These are phyloP conservation scores for Verbena officinalis DNA, from an alignment of 257 asterid species.

Conservation along the genomic window DNA sequence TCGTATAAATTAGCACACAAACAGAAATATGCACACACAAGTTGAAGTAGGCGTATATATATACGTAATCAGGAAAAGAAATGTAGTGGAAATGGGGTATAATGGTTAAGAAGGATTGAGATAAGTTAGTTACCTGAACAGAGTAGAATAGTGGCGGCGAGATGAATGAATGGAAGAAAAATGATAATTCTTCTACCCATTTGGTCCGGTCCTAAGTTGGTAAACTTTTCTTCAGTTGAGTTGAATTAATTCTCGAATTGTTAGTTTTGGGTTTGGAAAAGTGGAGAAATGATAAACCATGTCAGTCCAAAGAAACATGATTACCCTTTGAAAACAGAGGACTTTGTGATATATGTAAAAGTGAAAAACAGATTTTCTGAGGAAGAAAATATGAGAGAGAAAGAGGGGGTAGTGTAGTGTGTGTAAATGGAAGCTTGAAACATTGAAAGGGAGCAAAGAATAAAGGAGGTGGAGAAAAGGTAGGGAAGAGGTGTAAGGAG, in stretches of 20 bases:
- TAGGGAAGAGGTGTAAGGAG: slow-evolving; percentile 35
- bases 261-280: slow-evolving; percentile 21
- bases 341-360: slow-evolving; percentile 29
- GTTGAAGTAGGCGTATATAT: too few relatives aligned
- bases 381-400: slow-evolving; percentile 24
- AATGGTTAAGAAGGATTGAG: neutral
- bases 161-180: slow-evolving; percentile 40
- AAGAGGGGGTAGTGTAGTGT: slow-evolving; percentile 21
- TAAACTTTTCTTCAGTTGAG: slow-evolving; percentile 18
- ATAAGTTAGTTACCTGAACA: slow-evolving; percentile 48
- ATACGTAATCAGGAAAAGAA: neutral
- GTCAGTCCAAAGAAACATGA: slow-evolving; percentile 38
- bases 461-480: slow-evolving; percentile 29
- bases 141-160: slow-evolving; percentile 43
- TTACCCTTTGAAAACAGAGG: slow-evolving; percentile 38
- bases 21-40: too few relatives aligned
- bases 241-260: slow-evolving; percentile 5
- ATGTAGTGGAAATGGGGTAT: neutral
- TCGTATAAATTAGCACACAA: too few relatives aligned
- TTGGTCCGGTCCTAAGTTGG: too few relatives aligned
- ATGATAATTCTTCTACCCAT: slow-evolving; percentile 44
- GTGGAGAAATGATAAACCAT: slow-evolving; percentile 29
- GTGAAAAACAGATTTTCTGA: slow-evolving; percentile 18
- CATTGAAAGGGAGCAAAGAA: slow-evolving; percentile 35
- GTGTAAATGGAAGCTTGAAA: slow-evolving; percentile 31